Evolutionary conservation across 768 basidiomycete species (phyloP).

Genomic region (Megacollybia marginata): DNA sequence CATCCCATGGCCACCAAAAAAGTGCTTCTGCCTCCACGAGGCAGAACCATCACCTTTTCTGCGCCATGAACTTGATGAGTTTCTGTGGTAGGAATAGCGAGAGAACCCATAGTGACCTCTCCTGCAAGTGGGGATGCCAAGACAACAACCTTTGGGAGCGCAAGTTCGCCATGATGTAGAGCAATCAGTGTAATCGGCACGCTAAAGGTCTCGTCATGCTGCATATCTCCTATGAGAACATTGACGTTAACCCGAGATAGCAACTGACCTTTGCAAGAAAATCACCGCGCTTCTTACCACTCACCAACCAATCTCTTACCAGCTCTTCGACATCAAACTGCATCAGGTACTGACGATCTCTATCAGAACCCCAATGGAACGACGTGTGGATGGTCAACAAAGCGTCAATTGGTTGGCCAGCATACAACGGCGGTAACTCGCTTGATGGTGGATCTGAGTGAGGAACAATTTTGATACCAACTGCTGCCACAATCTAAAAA

Average conservation of each 20-base stretch:
- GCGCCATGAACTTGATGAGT: conserved; percentile 84
- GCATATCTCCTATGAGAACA: background rate
- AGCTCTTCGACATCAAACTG: conserved; percentile 80
- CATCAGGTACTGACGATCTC: conserved; percentile 41
- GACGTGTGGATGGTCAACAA: conserved; percentile 61
- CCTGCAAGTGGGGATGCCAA: conserved; percentile 48
- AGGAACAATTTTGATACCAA: conserved; percentile 39
- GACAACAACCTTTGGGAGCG: conserved; percentile 67
- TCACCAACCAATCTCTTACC: conserved; percentile 82
- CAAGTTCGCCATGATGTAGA: conserved; percentile 74
- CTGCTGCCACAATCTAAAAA: conserved; percentile 61
- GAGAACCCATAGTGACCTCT: conserved; percentile 49
- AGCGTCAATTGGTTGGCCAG: conserved; percentile 80
- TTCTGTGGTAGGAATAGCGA: conserved; percentile 59
- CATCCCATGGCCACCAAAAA: conserved; percentile 72
- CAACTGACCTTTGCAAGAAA: conserved; percentile 61
- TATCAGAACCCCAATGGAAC: conserved; percentile 67
- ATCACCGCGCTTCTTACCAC: conserved; percentile 81
- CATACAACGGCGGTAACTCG: conserved; percentile 48
- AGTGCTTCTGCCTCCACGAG: conserved; percentile 75
- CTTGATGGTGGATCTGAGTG: conserved; percentile 29
- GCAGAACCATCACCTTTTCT: conserved; percentile 72
- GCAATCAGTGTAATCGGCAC: conserved; percentile 77
- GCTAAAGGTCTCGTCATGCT: conserved; percentile 59
- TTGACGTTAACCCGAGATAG: background rate